Conservation (phyloP, 371 early-diverging fungal species). For the Mortierella sp. region DNA sequence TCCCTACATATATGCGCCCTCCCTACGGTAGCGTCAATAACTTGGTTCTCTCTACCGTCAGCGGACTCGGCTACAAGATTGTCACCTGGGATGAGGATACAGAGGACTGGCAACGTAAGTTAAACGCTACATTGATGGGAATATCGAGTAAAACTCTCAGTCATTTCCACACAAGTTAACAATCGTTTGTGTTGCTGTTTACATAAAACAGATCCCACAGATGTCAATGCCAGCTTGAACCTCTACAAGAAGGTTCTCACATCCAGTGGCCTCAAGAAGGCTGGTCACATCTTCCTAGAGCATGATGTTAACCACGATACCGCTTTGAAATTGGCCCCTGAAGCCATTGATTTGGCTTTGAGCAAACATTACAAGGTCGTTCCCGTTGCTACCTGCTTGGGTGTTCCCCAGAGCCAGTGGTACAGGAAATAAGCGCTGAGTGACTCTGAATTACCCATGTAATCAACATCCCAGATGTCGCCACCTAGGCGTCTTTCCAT, state of each 20-base stretch:
- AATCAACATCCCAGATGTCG: no score
- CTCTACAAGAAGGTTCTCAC: slow-evolving; percentile 13
- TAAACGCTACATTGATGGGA: slow-evolving; percentile 9
- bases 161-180: slow-evolving; percentile 34
- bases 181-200: slow-evolving; percentile 34
- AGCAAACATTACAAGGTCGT: slow-evolving; percentile 33
- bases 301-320: slow-evolving; percentile 29
- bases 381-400: slow-evolving; percentile 45
- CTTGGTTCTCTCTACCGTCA: slow-evolving; percentile 43
- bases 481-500: no score
- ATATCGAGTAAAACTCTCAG: slow-evolving; percentile 53
- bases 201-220: slow-evolving; percentile 13
- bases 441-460: no score
- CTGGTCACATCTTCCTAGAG: slow-evolving; percentile 31
- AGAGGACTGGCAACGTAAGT: slow-evolving; percentile 60
- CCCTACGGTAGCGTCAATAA: slow-evolving; percentile 62
- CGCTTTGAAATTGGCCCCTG: slow-evolving; percentile 16
- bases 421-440: slow-evolving; percentile 5
- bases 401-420: slow-evolving; percentile 19
- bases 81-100: slow-evolving; percentile 68
- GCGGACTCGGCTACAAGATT: slow-evolving; percentile 60
- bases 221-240: background rate
- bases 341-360: slow-evolving; percentile 29
- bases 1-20: slow-evolving; percentile 60
- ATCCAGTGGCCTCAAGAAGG: slow-evolving; percentile 14